Evolutionary conservation across 2,329 filamentous ascomycete genomes (phyloP).

Genomic region (Microdochium trichocladiopsis): DNA sequence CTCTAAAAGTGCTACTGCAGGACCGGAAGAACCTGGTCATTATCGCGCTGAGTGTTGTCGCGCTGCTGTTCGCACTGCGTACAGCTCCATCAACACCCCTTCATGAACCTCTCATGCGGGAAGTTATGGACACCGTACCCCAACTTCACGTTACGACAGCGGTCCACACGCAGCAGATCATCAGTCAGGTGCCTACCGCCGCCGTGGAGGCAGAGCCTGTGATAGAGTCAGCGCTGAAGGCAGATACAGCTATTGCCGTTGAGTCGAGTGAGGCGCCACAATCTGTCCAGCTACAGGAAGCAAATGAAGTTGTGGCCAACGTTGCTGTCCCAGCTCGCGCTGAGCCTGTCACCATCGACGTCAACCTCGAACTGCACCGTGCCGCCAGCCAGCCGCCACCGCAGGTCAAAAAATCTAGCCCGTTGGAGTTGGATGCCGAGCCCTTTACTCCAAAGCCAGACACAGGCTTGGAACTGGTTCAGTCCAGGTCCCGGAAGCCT

Average conservation of each 20-base stretch:
- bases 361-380: not conserved
- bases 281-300: constrained; percentile 3
- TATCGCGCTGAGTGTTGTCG: constrained; percentile 42
- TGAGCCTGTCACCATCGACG: constrained; percentile 1
- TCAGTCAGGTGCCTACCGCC: not conserved
- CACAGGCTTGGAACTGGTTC: constrained; percentile 11
- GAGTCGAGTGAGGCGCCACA: not conserved
- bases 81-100: constrained; percentile 16
- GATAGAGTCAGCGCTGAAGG: too few species aligned
- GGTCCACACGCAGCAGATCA: constrained; percentile 12
- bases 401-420: not conserved
- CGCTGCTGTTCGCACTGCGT: constrained; percentile 41
- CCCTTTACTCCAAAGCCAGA: constrained; percentile 10
- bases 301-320: not conserved
- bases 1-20: constrained; percentile 43
- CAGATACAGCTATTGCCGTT: not conserved
- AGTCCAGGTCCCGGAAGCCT: constrained; percentile 10
- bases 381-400: not conserved
- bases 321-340: constrained; percentile 3
- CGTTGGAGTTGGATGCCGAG: constrained; percentile 2
- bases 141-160: constrained; percentile 13
- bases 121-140: constrained; percentile 2
- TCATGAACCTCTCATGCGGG: constrained; percentile 20
- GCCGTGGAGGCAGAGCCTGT: not conserved
- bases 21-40: constrained; percentile 57